A percentile compares a stretch with the other conserved stretches of the same genome.
Conservation (phyloP, 106 monocot genomes). For the Dendrobium chrysotoxum region DNA sequence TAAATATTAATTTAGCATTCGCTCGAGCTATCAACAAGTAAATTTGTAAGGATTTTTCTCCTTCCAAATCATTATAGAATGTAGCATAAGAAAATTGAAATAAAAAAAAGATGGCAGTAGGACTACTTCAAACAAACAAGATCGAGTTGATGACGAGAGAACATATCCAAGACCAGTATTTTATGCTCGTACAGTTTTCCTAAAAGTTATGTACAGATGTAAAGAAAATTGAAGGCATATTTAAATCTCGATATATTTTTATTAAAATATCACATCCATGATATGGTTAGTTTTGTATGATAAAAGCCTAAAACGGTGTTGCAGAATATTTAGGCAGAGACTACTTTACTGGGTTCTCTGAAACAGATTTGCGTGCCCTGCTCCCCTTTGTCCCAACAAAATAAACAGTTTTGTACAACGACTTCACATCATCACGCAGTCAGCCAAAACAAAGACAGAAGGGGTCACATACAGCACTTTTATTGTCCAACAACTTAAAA, state of each 20-base stretch:
- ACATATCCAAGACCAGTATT: neutral
- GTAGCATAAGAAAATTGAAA: too few relatives aligned
- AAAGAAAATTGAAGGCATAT: too few relatives aligned
- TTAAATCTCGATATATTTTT: too few relatives aligned
- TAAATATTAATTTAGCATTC: too few relatives aligned
- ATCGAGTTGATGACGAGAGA: too few relatives aligned
- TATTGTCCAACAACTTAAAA: constrained; percentile 15
- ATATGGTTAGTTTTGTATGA: neutral
- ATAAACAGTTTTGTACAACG: constrained; percentile 80
- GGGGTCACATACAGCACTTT: constrained; percentile 50
- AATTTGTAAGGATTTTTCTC: too few relatives aligned
- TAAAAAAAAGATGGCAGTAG: too few relatives aligned
- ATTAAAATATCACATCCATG: too few relatives aligned
- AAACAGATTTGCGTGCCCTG: constrained; percentile 21
- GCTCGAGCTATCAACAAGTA: too few relatives aligned
- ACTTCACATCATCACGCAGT: constrained; percentile 84
- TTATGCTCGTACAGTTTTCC: neutral
- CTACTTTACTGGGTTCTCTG: constrained; percentile 41
- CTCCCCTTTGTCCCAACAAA: constrained; percentile 68
- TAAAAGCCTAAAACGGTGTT: neutral
- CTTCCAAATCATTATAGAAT: too few relatives aligned
- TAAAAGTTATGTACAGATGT: neutral
- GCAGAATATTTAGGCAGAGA: constrained; percentile 8
- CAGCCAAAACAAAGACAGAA: constrained; percentile 85
- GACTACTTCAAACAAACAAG: too few relatives aligned